Evolutionary conservation across 1,139 yeast species (phyloP).

Genomic region (Debaryomyces sp.): DNA sequence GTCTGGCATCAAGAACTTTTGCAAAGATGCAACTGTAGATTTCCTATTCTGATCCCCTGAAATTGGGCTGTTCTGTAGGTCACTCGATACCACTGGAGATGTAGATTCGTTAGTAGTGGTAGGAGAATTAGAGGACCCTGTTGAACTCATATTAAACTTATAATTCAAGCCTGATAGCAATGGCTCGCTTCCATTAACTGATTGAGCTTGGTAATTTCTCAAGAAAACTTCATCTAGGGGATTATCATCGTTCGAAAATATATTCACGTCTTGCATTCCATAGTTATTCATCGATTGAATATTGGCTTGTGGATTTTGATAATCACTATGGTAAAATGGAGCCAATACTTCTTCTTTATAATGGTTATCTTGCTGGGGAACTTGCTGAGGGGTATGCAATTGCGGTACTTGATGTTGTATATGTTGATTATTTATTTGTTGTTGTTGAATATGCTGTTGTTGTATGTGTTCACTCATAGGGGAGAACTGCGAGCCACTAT

Average conservation of each 20-base stretch:
- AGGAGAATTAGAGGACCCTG: constrained; percentile 38
- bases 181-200: constrained; percentile 2
- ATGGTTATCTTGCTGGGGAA: background rate
- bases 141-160: constrained; percentile 20
- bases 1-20: constrained; percentile 4
- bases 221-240: constrained; percentile 44
- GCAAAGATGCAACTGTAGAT: constrained; percentile 4
- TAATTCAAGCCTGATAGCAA: constrained; percentile 11
- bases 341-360: constrained; percentile 17
- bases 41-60: constrained; percentile 10
- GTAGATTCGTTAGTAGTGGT: constrained; percentile 39
- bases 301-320: background rate
- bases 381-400: background rate
- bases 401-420: background rate
- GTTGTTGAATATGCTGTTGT: background rate
- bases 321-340: constrained; percentile 23
- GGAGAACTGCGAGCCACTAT: constrained; percentile 15
- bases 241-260: constrained; percentile 40
- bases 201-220: constrained; percentile 13
- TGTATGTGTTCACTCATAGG: constrained; percentile 20
- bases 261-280: constrained; percentile 34
- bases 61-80: constrained; percentile 16
- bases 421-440: background rate
- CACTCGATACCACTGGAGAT: constrained; percentile 24
- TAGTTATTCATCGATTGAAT: constrained; percentile 10